Percentiles rank a stretch among this genome's conserved stretches.
Conservation (phyloP, 202 grass and related monocot species). For the Musa balbisiana region DNA sequence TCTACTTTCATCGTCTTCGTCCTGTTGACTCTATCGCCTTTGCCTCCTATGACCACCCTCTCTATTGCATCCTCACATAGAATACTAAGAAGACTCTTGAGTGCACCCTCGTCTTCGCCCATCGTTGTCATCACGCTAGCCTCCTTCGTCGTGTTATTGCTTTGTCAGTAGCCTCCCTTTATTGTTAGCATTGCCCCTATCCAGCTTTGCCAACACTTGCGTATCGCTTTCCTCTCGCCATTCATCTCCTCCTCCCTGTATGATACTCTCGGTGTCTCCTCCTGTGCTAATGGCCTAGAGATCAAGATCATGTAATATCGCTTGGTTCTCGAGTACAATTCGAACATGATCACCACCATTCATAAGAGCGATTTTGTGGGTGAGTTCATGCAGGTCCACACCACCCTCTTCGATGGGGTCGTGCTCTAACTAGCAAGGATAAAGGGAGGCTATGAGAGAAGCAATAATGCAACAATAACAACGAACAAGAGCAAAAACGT, state of each 20-base stretch:
- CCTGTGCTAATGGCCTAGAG: constrained; percentile 30
- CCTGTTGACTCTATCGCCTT: too few species aligned
- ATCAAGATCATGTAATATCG: constrained; percentile 53
- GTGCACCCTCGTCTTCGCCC: too few species aligned
- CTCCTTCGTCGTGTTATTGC: too few species aligned
- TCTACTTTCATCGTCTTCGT: too few species aligned
- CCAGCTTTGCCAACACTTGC: neutral
- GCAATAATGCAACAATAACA: too few species aligned
- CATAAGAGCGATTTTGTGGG: constrained; percentile 8
- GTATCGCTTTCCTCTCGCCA: neutral
- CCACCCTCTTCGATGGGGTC: constrained; percentile 42
- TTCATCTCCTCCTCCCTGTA: constrained; percentile 17
- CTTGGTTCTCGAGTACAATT: constrained; percentile 42
- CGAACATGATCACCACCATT: constrained; percentile 6
- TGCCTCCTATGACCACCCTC: too few species aligned
- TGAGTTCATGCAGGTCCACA: constrained; percentile 61
- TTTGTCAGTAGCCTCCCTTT: too few species aligned
- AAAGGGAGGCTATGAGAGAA: fast-evolving
- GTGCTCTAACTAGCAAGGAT: too few species aligned
- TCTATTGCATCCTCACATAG: too few species aligned
- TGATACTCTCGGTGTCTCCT: constrained; percentile 45
- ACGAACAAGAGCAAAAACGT: fast-evolving
- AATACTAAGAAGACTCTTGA: too few species aligned
- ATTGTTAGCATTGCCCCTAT: neutral
- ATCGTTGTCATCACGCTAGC: too few species aligned